Conservation (phyloP, 2,329 filamentous ascomycete genomes). For the Colletotrichum plurivorum region DNA sequence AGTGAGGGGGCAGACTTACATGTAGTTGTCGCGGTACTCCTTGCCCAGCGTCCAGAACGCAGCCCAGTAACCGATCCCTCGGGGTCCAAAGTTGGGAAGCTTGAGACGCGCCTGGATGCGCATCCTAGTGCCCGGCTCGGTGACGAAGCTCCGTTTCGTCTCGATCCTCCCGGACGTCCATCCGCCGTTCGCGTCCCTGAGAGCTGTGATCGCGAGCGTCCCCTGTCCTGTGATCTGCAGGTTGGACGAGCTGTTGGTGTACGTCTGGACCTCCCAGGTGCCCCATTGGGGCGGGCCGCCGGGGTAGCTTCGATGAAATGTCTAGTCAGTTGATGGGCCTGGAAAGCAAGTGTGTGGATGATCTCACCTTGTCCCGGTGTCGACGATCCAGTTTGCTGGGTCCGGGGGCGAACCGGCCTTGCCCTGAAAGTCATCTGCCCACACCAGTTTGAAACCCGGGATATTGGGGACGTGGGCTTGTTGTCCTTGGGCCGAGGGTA, state of each 20-base stretch:
- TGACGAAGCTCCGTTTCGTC: slow-evolving; percentile 50
- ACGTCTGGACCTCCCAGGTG: slow-evolving; percentile 62
- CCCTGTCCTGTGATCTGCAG: slow-evolving; percentile 63
- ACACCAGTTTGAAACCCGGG: slow-evolving; percentile 53
- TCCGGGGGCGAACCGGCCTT: slow-evolving; percentile 51
- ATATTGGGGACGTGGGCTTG: slow-evolving; percentile 31
- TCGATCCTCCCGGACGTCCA: slow-evolving; percentile 64
- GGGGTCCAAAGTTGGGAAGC: slow-evolving; percentile 45
- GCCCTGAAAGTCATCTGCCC: slow-evolving; percentile 61
- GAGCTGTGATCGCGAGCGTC: slow-evolving; percentile 62
- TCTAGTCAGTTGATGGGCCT: not conserved
- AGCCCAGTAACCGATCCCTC: slow-evolving; percentile 56
- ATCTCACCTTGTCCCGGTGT: slow-evolving; percentile 51
- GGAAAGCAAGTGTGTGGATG: too few relatives aligned
- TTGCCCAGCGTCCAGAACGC: slow-evolving; percentile 62
- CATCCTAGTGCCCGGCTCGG: slow-evolving; percentile 51
- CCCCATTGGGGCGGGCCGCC: slow-evolving; percentile 61
- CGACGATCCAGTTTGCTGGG: slow-evolving; percentile 59
- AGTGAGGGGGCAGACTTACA: slow-evolving; percentile 1
- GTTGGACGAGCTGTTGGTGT: slow-evolving; percentile 58
- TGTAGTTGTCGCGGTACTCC: slow-evolving; percentile 53
- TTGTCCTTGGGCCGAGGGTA: not conserved
- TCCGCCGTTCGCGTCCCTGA: slow-evolving; percentile 48
- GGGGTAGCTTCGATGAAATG: slow-evolving; percentile 51
- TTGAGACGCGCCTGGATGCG: slow-evolving; percentile 55